Evolutionary conservation across 73 alveolate genomes (phyloP).

Genomic region (Paramecium octaurelia): DNA sequence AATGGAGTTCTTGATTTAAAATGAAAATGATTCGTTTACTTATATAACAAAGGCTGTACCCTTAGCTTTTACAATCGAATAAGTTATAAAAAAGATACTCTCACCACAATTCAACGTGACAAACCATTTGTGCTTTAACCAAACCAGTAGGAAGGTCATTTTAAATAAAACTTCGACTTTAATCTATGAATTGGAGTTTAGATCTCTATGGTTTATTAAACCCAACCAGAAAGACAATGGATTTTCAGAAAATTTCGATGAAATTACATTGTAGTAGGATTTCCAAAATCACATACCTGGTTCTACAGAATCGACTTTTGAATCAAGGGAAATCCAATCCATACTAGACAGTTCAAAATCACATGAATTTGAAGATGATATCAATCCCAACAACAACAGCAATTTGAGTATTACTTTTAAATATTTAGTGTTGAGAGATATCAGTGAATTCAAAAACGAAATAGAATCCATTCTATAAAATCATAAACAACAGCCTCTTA

Average conservation of each 20-base stretch:
- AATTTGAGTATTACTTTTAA: neutral
- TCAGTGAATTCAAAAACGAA: neutral
- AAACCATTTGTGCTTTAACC: neutral
- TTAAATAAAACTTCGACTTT: neutral
- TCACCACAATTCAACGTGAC: neutral
- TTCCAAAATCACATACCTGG: neutral
- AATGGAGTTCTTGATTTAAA: neutral
- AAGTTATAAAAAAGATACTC: neutral
- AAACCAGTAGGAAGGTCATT: neutral
- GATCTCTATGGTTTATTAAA: neutral
- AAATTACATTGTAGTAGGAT: neutral
- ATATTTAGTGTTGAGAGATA: neutral
- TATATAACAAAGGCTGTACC: slow-evolving; percentile 1
- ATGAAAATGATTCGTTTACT: neutral
- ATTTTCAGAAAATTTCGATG: neutral
- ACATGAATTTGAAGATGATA: neutral
- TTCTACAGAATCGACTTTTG: neutral
- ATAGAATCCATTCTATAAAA: neutral
- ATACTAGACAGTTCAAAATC: neutral
- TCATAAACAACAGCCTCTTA: neutral
- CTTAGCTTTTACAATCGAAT: neutral
- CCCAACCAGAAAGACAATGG: neutral
- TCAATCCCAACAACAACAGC: neutral
- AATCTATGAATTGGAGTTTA: neutral
- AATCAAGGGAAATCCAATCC: slow-evolving; percentile 25